Percentiles rank a stretch among this genome's conserved stretches.
Conservation (phyloP, 2,329 filamentous ascomycete species). For the Aspergillus awamori region DNA sequence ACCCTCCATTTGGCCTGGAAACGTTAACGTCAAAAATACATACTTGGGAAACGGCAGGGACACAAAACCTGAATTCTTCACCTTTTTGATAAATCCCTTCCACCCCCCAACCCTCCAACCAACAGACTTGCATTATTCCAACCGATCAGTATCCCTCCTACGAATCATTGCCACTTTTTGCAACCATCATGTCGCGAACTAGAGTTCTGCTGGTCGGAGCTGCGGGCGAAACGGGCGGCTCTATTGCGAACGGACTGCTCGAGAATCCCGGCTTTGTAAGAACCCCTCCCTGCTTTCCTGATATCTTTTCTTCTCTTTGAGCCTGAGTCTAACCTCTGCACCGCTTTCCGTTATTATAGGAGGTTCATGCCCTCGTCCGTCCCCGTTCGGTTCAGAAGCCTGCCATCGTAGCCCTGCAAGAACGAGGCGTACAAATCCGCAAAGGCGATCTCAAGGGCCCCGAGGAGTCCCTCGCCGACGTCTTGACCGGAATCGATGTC, state of each 20-base stretch:
- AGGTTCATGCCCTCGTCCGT: constrained; percentile 53
- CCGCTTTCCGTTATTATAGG: constrained; percentile 35
- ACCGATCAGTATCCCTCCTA: background rate
- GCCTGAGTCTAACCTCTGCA: constrained; percentile 9
- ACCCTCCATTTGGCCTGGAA: constrained; percentile 28
- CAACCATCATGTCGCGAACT: constrained; percentile 38
- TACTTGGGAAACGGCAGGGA: constrained; percentile 7
- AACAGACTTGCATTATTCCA: background rate
- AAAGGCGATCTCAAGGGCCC: constrained; percentile 48
- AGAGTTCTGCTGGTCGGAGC: constrained; percentile 44
- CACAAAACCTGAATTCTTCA: background rate
- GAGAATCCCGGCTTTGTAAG: constrained; percentile 32
- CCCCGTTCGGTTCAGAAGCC: constrained; percentile 53
- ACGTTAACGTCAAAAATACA: constrained; percentile 17
- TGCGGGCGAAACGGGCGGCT: constrained; percentile 45
- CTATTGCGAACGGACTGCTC: constrained; percentile 42
- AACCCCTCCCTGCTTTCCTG: constrained; percentile 5
- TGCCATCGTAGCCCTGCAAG: constrained; percentile 43
- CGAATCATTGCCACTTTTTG: constrained; percentile 11
- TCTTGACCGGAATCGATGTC: constrained; percentile 49
- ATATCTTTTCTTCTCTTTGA: background rate
- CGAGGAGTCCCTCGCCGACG: constrained; percentile 46
- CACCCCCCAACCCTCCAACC: background rate
- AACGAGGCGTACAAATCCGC: constrained; percentile 49
- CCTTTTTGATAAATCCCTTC: constrained; percentile 5